Percentiles rank a stretch among this genome's conserved stretches.
phyloP scores from a whole-genome alignment of 371 early-diverging fungal genomes.

The Mortierella polycephala region DNA sequence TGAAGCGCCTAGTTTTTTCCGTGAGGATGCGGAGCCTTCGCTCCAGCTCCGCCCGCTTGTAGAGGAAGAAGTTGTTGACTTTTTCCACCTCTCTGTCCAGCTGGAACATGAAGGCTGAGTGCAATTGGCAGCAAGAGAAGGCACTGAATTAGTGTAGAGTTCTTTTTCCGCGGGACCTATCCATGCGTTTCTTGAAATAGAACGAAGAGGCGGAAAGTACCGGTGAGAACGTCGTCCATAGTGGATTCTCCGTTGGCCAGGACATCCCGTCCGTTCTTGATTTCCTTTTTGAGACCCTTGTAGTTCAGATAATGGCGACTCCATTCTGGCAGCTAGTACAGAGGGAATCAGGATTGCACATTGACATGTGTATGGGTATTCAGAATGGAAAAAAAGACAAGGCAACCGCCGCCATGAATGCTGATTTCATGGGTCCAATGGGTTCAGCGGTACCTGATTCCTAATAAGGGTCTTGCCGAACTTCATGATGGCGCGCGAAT shows the following conservation, averaged over 20 bases:
- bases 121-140: neutral
- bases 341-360: neutral
- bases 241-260: slow-evolving; percentile 49
- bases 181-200: neutral
- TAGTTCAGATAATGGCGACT: slow-evolving; percentile 72
- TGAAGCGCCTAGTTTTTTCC: slow-evolving; percentile 60
- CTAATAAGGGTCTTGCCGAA: slow-evolving; percentile 73
- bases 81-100: slow-evolving; percentile 78
- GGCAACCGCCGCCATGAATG: neutral
- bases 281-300: slow-evolving; percentile 73
- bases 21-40: slow-evolving; percentile 70
- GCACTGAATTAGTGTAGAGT: neutral
- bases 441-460: slow-evolving; percentile 59
- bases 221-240: slow-evolving; percentile 53
- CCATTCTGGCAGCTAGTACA: slow-evolving; percentile 71
- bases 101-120: slow-evolving; percentile 67
- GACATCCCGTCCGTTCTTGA: slow-evolving; percentile 63
- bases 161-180: neutral
- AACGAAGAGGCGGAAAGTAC: slow-evolving; percentile 33
- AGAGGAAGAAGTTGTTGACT: slow-evolving; percentile 71
- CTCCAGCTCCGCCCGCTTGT: slow-evolving; percentile 69
- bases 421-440: no score
- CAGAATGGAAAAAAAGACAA: neutral
- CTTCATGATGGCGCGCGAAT: slow-evolving; percentile 62
- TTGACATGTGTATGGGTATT: neutral